phyloP scores from a whole-genome alignment of 75 land plant genomes.

The Pinus albicaulis region DNA sequence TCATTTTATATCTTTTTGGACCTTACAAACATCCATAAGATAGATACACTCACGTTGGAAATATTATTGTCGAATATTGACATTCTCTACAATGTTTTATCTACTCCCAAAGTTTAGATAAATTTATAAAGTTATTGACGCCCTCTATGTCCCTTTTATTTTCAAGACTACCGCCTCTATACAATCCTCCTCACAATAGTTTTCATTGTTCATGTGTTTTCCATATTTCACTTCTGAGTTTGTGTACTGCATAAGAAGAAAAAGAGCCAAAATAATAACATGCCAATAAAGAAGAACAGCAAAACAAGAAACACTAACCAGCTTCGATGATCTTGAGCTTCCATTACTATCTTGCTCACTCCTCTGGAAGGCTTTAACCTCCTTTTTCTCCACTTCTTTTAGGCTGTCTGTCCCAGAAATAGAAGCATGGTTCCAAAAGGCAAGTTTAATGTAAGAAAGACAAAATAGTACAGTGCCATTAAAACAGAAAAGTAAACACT shows the following conservation, averaged over 20 bases:
- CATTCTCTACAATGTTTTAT: too few species aligned
- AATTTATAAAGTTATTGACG: too few species aligned
- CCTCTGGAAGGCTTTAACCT: not conserved
- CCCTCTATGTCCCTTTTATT: too few species aligned
- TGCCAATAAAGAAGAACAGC: not conserved
- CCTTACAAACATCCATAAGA: too few species aligned
- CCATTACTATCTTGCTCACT: not conserved
- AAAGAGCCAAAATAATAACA: not conserved
- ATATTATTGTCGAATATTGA: too few species aligned
- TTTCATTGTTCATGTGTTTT: not conserved
- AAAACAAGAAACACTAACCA: not conserved
- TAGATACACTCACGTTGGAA: too few species aligned
- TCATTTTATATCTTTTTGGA: too few species aligned
- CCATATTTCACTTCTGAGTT: not conserved
- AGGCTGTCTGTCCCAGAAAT: not conserved
- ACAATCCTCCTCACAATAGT: not conserved
- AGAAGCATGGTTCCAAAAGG: not conserved
- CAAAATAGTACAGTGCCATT: not conserved
- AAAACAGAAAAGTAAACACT: not conserved
- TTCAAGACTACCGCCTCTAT: too few species aligned
- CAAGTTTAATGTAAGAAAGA: not conserved
- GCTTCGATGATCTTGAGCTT: slow-evolving; percentile 4
- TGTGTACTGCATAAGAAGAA: not conserved
- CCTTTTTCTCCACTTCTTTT: slow-evolving; percentile 2
- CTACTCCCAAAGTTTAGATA: too few species aligned